Base-by-base conservation (phyloP, 768 basidiomycete genomes). In the Amanita exitialis region DNA sequence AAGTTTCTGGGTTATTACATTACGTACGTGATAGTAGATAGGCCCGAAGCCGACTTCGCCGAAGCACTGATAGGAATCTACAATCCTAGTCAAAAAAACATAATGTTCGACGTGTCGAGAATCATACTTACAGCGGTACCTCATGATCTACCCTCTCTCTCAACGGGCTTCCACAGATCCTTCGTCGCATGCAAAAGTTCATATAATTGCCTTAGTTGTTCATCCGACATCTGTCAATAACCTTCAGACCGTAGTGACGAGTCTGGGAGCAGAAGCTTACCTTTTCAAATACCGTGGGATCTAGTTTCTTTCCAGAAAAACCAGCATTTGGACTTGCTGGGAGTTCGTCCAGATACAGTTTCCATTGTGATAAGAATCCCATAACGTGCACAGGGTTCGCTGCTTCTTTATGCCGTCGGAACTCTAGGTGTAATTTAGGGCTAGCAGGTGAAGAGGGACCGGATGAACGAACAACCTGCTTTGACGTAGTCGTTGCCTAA, bases 291-390 rank as follows among this genome's bases (percentile, higher is more conserved):
- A 80, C 61, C 1, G 78, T 81, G 8, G 80, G 64, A 62, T 92
- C 87, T 34, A 93, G 67, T 53, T 68, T 83, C 64, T 78, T 83
- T 28, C 86, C 86, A 27, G 60, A 60, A 59, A 86, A 90, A 30
- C 58, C 60, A 2, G 62, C 68, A 32, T 76, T 71, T 4, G 67
- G 61, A 12, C 72, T 76, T 23, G 59, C 66, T 10, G 81, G 82
- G 30, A 86, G 63, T 53, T 78, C 67, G 58, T 95, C 90, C 51
- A 97, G 74, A 65, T 99, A 98, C 52, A 78, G 64, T 65, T 95
- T 96, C 95, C 95, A 99, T 60, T 97, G 90, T 3, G 86, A 85
- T 7, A 98, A 73, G 62, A 99, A 99, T 2, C 91, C 93, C 63
- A 98, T 95, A 54, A 97, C 81, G 63, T 97, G 82, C 6, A 84